phyloP scores from a whole-genome alignment of 2,329 filamentous ascomycete genomes.

The Elsinoe perseae region DNA sequence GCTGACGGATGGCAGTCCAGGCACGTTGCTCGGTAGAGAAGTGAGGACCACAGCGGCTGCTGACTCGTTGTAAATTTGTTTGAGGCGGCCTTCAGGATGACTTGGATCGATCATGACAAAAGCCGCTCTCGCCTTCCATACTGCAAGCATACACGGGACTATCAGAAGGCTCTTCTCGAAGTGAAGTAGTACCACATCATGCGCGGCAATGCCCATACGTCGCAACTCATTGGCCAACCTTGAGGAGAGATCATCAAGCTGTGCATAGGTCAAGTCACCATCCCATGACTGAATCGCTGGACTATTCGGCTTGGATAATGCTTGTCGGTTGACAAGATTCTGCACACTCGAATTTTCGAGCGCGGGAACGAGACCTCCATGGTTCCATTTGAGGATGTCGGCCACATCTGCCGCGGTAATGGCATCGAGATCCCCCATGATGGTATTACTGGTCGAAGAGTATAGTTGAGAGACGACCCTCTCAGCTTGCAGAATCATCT shows the following conservation, averaged over 20 bases:
- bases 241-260: background rate
- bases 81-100: background rate
- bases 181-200: conserved; percentile 28
- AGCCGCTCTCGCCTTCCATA: conserved; percentile 32
- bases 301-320: background rate
- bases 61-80: background rate
- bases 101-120: conserved; percentile 23
- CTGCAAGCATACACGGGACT: conserved; percentile 30
- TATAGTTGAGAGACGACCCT: background rate
- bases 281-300: conserved; percentile 12
- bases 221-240: conserved; percentile 1
- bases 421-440: background rate
- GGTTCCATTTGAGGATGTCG: background rate
- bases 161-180: conserved; percentile 33
- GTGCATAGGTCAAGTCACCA: background rate
- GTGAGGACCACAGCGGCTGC: background rate
- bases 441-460: background rate
- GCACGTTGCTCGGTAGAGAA: background rate
- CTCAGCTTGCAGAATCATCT: background rate
- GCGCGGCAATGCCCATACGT: background rate
- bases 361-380: background rate
- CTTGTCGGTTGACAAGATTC: conserved; percentile 8
- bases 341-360: conserved; percentile 10
- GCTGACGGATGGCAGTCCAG: background rate
- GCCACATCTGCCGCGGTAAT: background rate